Evolutionary conservation across 129 eudicot species (phyloP).

Genomic region (Scalesia atractyloides): DNA sequence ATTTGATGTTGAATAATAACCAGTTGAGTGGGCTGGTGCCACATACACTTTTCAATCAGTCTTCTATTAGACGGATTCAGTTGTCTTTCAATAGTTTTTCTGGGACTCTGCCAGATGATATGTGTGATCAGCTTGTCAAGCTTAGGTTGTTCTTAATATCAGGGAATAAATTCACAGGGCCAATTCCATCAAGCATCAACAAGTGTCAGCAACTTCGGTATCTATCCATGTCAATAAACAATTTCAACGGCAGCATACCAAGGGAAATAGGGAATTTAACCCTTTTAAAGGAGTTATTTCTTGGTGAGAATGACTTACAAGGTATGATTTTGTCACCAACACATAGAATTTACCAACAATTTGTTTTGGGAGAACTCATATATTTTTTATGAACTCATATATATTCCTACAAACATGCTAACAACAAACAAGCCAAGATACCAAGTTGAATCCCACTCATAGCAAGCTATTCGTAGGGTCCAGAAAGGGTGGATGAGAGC

Average conservation of each 20-base stretch:
- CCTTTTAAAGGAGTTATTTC: slow-evolving; percentile 25
- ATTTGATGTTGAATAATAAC: slow-evolving; percentile 22
- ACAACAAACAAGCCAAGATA: too few species aligned
- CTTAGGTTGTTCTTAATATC: not conserved
- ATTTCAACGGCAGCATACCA: slow-evolving; percentile 34
- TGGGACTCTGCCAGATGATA: slow-evolving; percentile 29
- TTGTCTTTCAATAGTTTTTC: slow-evolving; percentile 24
- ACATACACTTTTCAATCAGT: slow-evolving; percentile 30
- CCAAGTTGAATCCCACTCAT: too few species aligned
- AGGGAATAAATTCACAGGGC: slow-evolving; percentile 27
- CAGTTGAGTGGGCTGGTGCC: slow-evolving; percentile 42
- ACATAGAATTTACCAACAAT: not conserved
- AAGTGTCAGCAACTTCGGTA: slow-evolving; percentile 31
- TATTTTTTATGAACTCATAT: too few species aligned
- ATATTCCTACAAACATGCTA: too few species aligned
- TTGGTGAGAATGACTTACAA: slow-evolving; percentile 28
- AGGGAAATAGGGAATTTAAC: slow-evolving; percentile 41
- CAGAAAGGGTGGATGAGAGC: too few species aligned
- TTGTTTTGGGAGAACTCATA: not conserved
- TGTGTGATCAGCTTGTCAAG: slow-evolving; percentile 5
- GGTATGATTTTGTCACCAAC: slow-evolving; percentile 21
- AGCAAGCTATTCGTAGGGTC: too few species aligned
- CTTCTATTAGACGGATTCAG: slow-evolving; percentile 18
- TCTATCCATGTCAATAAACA: slow-evolving; percentile 21
- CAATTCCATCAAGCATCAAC: slow-evolving; percentile 28